Percentiles rank a stretch among this genome's conserved stretches.
Evolutionary conservation across 2,329 filamentous ascomycete species (phyloP).

Genomic region (Pseudogymnoascus verrucosus): DNA sequence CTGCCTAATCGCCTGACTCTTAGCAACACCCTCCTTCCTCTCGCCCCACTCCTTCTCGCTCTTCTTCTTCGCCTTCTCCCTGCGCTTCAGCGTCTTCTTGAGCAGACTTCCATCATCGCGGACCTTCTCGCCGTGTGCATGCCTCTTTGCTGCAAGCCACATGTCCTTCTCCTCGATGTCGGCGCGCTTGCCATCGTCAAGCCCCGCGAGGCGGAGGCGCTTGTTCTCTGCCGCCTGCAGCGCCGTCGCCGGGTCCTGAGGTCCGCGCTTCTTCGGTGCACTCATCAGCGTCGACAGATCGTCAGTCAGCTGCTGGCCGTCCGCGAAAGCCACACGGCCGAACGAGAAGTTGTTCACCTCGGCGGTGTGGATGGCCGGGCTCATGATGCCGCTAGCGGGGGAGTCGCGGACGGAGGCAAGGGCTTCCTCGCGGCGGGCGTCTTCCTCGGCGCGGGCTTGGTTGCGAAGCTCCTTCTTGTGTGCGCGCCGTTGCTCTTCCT

Average conservation of each 20-base stretch:
- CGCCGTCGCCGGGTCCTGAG: slow-evolving; percentile 76
- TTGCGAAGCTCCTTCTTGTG: slow-evolving; percentile 81
- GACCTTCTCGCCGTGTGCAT: slow-evolving; percentile 82
- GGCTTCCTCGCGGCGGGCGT: slow-evolving; percentile 55
- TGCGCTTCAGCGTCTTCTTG: slow-evolving; percentile 92
- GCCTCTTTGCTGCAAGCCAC: slow-evolving; percentile 86
- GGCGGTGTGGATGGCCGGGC: slow-evolving; percentile 44
- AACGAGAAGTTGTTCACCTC: slow-evolving; percentile 72
- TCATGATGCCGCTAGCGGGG: slow-evolving; percentile 45
- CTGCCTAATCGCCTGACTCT: slow-evolving; percentile 70
- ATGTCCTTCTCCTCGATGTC: slow-evolving; percentile 89
- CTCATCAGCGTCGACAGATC: slow-evolving; percentile 55
- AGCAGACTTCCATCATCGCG: slow-evolving; percentile 78
- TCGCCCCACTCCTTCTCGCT: slow-evolving; percentile 83
- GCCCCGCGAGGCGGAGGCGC: slow-evolving; percentile 65
- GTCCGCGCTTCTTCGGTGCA: slow-evolving; percentile 68
- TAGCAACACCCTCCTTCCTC: slow-evolving; percentile 61
- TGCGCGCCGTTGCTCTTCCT: slow-evolving; percentile 76
- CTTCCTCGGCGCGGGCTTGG: slow-evolving; percentile 73
- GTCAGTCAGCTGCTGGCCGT: slow-evolving; percentile 72
- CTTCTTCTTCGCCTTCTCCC: slow-evolving; percentile 84
- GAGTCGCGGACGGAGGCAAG: slow-evolving; percentile 53
- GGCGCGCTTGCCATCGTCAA: slow-evolving; percentile 73
- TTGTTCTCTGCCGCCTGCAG: slow-evolving; percentile 83
- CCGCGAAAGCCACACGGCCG: slow-evolving; percentile 81